Percentiles rank a stretch among this genome's conserved stretches.
Evolutionary conservation across 441 rosid species (phyloP).

Genomic region (Syzygium syzygioides): DNA sequence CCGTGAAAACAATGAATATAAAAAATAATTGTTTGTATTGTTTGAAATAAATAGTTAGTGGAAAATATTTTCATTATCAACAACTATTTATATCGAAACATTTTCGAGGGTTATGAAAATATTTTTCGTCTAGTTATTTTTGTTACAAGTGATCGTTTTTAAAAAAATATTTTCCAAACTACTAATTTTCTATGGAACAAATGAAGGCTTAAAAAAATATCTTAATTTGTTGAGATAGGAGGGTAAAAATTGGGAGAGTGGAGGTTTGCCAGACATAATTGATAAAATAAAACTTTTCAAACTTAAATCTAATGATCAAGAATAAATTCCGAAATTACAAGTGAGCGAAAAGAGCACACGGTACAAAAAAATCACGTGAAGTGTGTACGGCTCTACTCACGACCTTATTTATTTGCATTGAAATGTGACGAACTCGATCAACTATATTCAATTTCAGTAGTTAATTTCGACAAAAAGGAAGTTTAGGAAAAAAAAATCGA

Average conservation of each 20-base stretch:
- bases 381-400: too few species aligned
- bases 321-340: background rate
- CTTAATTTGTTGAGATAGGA: background rate
- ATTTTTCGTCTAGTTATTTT: too few species aligned
- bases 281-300: background rate
- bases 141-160: too few species aligned
- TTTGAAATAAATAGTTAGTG: background rate
- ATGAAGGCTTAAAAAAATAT: background rate
- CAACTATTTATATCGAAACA: rapidly evolving
- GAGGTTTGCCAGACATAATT: background rate
- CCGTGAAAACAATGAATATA: too few species aligned
- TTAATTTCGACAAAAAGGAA: background rate
- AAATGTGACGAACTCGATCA: too few species aligned
- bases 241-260: background rate
- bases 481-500: background rate
- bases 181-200: background rate
- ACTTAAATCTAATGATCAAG: background rate
- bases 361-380: background rate
- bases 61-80: background rate
- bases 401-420: too few species aligned
- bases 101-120: too few species aligned
- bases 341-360: background rate
- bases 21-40: rapidly evolving
- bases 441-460: too few species aligned
- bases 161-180: background rate